Evolutionary conservation across 305 asterid species (phyloP), one percentile per base, ranked within the genome.

Genomic region (Fraxinus paxiana): DNA sequence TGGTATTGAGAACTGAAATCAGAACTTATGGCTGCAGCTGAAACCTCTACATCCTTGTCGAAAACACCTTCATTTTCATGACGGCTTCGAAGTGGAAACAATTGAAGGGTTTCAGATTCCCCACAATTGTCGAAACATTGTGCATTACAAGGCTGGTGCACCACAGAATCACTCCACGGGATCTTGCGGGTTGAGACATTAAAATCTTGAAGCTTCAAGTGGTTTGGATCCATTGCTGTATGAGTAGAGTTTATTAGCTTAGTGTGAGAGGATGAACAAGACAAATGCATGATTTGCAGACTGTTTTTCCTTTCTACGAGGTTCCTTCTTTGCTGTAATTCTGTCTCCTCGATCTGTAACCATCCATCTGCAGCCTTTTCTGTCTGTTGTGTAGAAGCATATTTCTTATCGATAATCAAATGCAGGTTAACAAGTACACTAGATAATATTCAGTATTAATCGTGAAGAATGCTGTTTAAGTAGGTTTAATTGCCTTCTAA

Each of bases 201-300:
- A 12, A 84, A 81, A 79, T 82, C 80, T n/a, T 71, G 85, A 61
- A 38, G 5, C 41, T 56, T 80, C 13, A 69, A 33, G 31, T 83
- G 85, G 54, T 28, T 83, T 61, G 82, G 38, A 24, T 69, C 81
- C 77, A 77, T 9, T 51, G 87, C 31, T n/a, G 71, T 63, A 34
- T 81, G 71, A 34, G 83, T 31, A 30, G 79, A 22, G 83, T 71
- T 84, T 78, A 85, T 82, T 41, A 72, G 82, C 87, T 18, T 80
- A 82, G 82, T 73, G 83, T 83, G 59, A 0, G 90, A 88, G 0
- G 92, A 84, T 59, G 88, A 82, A 80, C 85, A 83, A 74, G 93
- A 90, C 84, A 88, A 84, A 76, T 89, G 90, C 91, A 83, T 90
- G 91, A 85, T 84, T 22, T 88, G 93, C 95, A 95, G 93, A 88